Conservation (phyloP, 2,329 filamentous ascomycete species). For the Beauveria caledonica region DNA sequence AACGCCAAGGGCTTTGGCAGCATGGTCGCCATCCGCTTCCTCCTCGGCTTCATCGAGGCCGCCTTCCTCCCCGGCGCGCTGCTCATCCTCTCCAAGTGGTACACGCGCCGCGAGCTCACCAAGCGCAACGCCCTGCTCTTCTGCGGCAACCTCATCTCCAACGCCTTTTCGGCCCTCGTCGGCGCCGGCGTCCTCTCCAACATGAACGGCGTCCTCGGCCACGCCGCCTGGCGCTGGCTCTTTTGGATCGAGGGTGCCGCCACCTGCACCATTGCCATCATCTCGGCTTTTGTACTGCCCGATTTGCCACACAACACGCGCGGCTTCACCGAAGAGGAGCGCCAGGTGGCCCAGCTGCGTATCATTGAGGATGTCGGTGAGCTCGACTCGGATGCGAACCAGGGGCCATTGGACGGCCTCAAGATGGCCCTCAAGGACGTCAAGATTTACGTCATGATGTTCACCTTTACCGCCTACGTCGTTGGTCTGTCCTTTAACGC, state of each 20-base stretch:
- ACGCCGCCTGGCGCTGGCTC: conserved; percentile 53
- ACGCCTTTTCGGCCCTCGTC: conserved; percentile 51
- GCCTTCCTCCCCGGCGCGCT: conserved; percentile 57
- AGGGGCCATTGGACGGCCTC: conserved; percentile 44
- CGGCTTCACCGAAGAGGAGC: conserved; percentile 53
- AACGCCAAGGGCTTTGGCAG: conserved; percentile 42
- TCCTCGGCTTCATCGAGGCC: conserved; percentile 55
- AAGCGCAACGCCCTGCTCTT: conserved; percentile 49
- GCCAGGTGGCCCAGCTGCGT: conserved; percentile 43
- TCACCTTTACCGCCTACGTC: conserved; percentile 53
- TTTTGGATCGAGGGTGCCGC: conserved; percentile 50
- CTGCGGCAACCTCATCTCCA: conserved; percentile 51
- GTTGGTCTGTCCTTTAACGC: conserved; percentile 51
- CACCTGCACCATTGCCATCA: conserved; percentile 41
- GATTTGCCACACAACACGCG: conserved; percentile 47
- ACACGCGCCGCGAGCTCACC: conserved; percentile 51
- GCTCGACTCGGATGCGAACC: conserved; percentile 43
- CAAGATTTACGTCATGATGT: conserved; percentile 57
- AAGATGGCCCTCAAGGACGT: conserved; percentile 51
- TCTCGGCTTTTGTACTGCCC: conserved; percentile 40
- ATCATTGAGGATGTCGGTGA: conserved; percentile 52
- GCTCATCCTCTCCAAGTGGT: conserved; percentile 58
- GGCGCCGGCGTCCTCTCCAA: conserved; percentile 51
- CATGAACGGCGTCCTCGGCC: conserved; percentile 46
- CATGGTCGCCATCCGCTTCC: conserved; percentile 49